Percentiles rank a stretch among this genome's conserved stretches.
These are phyloP conservation scores for Phytophthora sp. DNA, from an alignment of 352 stramenopile species.

Conservation along the genomic window DNA sequence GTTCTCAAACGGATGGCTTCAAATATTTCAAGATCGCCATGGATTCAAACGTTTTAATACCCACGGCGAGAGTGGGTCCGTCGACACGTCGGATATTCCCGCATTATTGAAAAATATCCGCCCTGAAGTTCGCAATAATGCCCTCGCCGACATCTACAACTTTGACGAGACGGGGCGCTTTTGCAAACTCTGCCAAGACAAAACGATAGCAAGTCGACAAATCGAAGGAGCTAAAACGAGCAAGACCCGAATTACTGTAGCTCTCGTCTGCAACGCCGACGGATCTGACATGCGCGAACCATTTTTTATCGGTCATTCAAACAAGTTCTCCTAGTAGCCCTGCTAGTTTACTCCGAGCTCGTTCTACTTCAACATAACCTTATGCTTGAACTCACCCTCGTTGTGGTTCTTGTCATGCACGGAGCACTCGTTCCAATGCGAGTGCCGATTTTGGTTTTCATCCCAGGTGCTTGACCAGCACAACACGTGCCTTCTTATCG, in stretches of 20 bases:
- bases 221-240: neutral
- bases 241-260: neutral
- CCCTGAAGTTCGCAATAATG: neutral
- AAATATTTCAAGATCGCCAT: too few species aligned
- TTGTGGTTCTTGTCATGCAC: neutral
- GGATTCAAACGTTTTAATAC: too few species aligned
- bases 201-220: neutral
- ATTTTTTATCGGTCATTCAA: too few species aligned
- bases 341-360: too few species aligned
- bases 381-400: neutral
- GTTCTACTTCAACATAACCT: neutral
- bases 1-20: too few species aligned
- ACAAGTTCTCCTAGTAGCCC: too few species aligned
- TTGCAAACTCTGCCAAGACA: neutral
- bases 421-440: neutral
- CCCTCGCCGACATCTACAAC: neutral
- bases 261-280: neutral
- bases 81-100: too few species aligned
- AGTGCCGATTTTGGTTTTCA: neutral
- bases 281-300: neutral
- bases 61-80: too few species aligned
- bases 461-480: neutral
- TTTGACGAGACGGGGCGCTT: neutral
- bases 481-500: slow-evolving; percentile 1
- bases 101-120: too few species aligned